Percentiles rank a stretch among this genome's conserved stretches.
These are phyloP conservation scores for Eimeria falciformis DNA, from an alignment of 169 alveolate genomes.

Conservation along the genomic window DNA sequence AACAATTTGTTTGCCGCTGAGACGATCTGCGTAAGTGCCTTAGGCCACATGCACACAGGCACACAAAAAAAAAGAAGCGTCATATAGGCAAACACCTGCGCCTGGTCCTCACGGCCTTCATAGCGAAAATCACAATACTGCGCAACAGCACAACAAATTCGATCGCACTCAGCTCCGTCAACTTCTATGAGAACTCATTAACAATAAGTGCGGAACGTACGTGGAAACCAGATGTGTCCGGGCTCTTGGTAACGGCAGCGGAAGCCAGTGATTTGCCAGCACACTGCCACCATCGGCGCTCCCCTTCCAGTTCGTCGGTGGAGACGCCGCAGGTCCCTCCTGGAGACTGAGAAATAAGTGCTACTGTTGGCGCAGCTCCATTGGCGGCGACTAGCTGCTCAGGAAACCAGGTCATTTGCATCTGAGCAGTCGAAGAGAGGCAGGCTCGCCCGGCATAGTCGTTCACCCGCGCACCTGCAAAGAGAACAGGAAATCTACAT, in stretches of 20 bases:
- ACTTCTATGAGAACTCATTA: too few relatives aligned
- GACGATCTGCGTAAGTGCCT: conserved; percentile 3
- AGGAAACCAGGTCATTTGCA: conserved; percentile 7
- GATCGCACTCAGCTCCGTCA: too few relatives aligned
- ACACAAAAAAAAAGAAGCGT: background rate
- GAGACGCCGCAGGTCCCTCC: background rate
- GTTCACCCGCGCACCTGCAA: conserved; percentile 7
- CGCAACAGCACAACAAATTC: too few relatives aligned
- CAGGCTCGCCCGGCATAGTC: conserved; percentile 37
- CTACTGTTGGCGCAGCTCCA: background rate
- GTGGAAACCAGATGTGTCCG: background rate
- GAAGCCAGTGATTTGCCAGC: background rate
- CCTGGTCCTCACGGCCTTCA: too few relatives aligned
- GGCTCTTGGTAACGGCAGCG: background rate
- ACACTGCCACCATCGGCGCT: conserved; percentile 11
- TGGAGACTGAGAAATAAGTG: background rate
- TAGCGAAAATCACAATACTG: too few relatives aligned
- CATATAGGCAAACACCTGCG: too few relatives aligned
- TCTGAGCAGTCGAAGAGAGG: conserved; percentile 18
- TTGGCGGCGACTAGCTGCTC: background rate
- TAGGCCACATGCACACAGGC: background rate
- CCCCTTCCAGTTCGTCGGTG: background rate
- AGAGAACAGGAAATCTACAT: too few relatives aligned
- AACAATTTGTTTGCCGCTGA: background rate
- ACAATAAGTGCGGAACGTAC: too few relatives aligned